These are phyloP conservation scores for Backusella morwellensis DNA, from an alignment of 192 early-diverging fungal genomes.

Conservation along the genomic window DNA sequence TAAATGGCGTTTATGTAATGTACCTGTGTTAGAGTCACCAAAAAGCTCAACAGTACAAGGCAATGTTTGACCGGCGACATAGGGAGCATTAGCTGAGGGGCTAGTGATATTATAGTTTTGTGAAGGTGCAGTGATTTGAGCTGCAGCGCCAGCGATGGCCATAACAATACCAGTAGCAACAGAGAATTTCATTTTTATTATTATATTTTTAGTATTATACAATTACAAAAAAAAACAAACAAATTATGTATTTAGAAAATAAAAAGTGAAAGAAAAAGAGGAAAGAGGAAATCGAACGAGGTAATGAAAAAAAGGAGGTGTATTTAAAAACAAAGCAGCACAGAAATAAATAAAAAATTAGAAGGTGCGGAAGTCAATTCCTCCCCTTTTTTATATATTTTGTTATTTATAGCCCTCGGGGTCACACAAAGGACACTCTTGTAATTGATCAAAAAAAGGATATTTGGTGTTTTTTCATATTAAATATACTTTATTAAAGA, in stretches of 20 bases:
- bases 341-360: neutral
- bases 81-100: conserved; percentile 26
- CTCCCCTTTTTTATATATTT: conserved; percentile 3
- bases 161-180: neutral
- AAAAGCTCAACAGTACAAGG: conserved; percentile 30
- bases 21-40: conserved; percentile 23
- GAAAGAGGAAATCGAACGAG: neutral
- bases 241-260: neutral
- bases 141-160: conserved; percentile 13
- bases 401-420: neutral
- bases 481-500: conserved; percentile 4
- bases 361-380: conserved; percentile 1
- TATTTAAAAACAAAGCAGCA: conserved; percentile 1
- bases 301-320: conserved; percentile 4
- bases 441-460: neutral
- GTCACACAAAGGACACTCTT: neutral
- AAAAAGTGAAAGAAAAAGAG: neutral
- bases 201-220: neutral
- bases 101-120: conserved; percentile 33
- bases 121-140: conserved; percentile 23
- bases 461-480: neutral
- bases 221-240: neutral
- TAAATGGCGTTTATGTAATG: conserved; percentile 6
- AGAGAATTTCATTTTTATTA: conserved; percentile 19
- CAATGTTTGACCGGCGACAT: conserved; percentile 29